phyloP scores from a whole-genome alignment of 1,139 yeast genomes.

The Pichia sp. region DNA sequence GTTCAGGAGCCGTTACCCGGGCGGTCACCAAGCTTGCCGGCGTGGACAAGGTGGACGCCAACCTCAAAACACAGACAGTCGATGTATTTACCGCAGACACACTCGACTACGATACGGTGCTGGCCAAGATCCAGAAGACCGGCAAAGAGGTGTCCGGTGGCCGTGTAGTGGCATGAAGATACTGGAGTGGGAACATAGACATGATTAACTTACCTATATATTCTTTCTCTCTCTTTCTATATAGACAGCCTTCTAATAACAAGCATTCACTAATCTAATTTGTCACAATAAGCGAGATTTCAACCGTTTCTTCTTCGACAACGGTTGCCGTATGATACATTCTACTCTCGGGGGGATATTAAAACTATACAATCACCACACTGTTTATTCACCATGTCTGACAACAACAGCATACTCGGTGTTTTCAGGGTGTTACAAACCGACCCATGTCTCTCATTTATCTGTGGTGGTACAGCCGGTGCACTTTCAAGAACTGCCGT shows the following conservation, averaged over 20 bases:
- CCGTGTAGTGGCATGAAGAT: constrained; percentile 32
- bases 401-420: background rate
- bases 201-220: no score
- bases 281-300: no score
- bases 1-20: constrained; percentile 81
- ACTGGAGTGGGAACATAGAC: no score
- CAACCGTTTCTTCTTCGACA: no score
- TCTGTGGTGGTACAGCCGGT: constrained; percentile 82
- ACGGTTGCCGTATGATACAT: no score
- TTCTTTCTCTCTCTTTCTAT: no score
- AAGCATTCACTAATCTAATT: no score
- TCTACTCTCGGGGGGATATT: no score
- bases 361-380: no score
- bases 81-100: constrained; percentile 58
- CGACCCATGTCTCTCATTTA: constrained; percentile 42
- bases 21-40: constrained; percentile 72
- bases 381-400: constrained; percentile 1
- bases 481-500: constrained; percentile 90
- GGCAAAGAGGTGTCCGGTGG: constrained; percentile 82
- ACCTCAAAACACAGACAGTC: constrained; percentile 77
- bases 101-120: constrained; percentile 59
- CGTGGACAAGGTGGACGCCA: constrained; percentile 63
- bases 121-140: constrained; percentile 77
- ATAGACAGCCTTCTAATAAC: no score
- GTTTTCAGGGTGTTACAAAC: constrained; percentile 12